These are phyloP conservation scores for Saccharomyces jurei DNA, from an alignment of 805 yeast species.

Conservation along the genomic window DNA sequence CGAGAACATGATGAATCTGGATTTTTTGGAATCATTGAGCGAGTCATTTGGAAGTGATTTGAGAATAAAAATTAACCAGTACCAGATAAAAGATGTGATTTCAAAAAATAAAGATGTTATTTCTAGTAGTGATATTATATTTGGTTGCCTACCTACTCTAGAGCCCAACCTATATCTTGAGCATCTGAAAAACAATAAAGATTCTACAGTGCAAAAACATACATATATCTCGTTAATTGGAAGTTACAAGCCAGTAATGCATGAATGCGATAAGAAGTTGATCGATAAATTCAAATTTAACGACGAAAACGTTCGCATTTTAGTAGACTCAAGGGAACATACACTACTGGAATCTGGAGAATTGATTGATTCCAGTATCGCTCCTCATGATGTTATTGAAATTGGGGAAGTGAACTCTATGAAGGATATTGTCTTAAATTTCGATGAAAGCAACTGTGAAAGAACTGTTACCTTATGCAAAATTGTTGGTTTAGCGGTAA, in stretches of 20 bases:
- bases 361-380: conserved; percentile 40
- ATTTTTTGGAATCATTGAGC: conserved; percentile 37
- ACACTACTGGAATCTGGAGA: conserved; percentile 59
- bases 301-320: conserved; percentile 33
- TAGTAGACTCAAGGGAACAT: conserved; percentile 55
- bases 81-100: conserved; percentile 18
- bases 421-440: conserved; percentile 6
- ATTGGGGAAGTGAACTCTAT: conserved; percentile 34
- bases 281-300: conserved; percentile 28
- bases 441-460: conserved; percentile 3
- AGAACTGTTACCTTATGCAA: conserved; percentile 40
- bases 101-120: conserved; percentile 22
- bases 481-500: conserved; percentile 54
- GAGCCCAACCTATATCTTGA: conserved; percentile 36
- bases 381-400: conserved; percentile 37
- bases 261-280: conserved; percentile 45
- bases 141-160: conserved; percentile 55
- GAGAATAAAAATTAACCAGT: conserved; percentile 23
- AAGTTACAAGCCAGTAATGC: conserved; percentile 60
- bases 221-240: conserved; percentile 53
- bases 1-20: conserved; percentile 34
- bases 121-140: conserved; percentile 39
- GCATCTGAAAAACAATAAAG: conserved; percentile 17
- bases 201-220: conserved; percentile 12
- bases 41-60: conserved; percentile 25